Evolutionary conservation across 2,329 filamentous ascomycete species (phyloP).

Genomic region (Aspergillus brasiliensis): DNA sequence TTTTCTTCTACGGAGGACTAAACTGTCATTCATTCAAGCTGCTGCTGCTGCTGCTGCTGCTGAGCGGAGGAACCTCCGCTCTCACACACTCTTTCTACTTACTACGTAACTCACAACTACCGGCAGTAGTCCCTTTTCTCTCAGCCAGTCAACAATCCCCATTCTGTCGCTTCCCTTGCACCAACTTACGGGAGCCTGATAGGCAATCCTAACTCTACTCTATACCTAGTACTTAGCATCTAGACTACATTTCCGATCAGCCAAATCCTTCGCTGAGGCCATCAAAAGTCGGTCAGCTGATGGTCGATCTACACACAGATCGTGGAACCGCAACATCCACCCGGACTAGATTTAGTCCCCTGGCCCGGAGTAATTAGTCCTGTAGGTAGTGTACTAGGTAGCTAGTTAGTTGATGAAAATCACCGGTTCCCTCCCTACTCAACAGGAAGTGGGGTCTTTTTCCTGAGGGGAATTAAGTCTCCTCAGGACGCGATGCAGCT

Average conservation of each 20-base stretch:
- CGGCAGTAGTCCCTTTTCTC: neutral
- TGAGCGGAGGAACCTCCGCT: neutral
- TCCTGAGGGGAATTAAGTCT: neutral
- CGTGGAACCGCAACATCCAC: neutral
- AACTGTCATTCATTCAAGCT: too few species aligned
- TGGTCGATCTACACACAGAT: neutral
- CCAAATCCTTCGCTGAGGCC: neutral
- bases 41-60: neutral
- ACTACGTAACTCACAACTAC: too few species aligned
- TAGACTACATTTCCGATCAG: neutral
- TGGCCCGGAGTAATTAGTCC: neutral
- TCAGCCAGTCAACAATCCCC: neutral
- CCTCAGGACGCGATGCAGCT: neutral
- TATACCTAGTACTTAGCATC: too few species aligned
- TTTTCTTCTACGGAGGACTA: too few species aligned
- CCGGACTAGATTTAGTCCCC: neutral
- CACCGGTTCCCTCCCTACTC: neutral
- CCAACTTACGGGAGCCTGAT: neutral
- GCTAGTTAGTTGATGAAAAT: neutral
- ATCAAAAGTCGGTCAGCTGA: constrained; percentile 3
- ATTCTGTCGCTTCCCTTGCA: neutral
- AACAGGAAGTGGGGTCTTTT: neutral
- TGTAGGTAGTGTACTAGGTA: neutral
- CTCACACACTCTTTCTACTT: too few species aligned
- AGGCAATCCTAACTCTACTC: too few species aligned